These are phyloP conservation scores for Colletotrichum aenigma DNA, from an alignment of 2,329 filamentous ascomycete genomes.

Conservation along the genomic window DNA sequence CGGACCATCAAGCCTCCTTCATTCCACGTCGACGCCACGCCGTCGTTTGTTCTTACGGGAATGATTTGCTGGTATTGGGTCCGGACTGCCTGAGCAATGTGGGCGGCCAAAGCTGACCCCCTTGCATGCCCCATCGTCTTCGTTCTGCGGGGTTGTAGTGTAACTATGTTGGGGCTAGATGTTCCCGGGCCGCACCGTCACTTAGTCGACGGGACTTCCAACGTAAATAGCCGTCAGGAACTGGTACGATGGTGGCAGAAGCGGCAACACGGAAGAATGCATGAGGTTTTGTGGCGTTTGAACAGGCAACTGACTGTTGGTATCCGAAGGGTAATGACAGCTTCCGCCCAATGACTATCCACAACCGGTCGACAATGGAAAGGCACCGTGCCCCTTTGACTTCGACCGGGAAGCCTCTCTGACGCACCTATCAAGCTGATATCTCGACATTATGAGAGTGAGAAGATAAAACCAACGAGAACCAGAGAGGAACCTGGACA, in stretches of 20 bases:
- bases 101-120: background rate
- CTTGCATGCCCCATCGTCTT: background rate
- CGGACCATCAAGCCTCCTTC: background rate
- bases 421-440: background rate
- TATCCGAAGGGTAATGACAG: background rate
- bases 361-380: background rate
- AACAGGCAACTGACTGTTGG: background rate
- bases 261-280: background rate
- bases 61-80: background rate
- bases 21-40: background rate
- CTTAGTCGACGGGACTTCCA: background rate
- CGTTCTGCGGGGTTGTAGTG: background rate
- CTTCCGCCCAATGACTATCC: background rate
- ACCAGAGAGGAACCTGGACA: background rate
- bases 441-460: background rate
- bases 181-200: background rate
- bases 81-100: background rate
- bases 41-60: background rate
- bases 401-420: background rate
- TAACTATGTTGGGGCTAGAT: background rate
- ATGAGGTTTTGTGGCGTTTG: background rate
- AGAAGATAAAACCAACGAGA: background rate
- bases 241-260: background rate
- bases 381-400: background rate
- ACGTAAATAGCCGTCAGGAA: background rate